These are phyloP conservation scores for Podila horticola DNA, from an alignment of 192 early-diverging fungal species.

Conservation along the genomic window DNA sequence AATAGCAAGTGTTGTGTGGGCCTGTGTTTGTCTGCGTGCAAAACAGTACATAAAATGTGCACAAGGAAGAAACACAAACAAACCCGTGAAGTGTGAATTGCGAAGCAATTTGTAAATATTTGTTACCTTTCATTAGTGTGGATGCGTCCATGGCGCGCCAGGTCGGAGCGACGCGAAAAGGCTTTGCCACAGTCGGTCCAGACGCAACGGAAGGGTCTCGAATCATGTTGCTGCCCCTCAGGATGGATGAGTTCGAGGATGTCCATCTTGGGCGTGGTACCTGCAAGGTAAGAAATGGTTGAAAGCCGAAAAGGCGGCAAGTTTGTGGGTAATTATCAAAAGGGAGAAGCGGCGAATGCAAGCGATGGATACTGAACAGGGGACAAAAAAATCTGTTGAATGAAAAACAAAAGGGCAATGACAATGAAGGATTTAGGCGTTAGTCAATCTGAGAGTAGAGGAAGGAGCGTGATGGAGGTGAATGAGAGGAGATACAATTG, in stretches of 20 bases:
- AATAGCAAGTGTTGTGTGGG: too few relatives aligned
- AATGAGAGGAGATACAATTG: too few relatives aligned
- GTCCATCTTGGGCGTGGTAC: slow-evolving; percentile 56
- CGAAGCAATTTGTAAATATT: neutral
- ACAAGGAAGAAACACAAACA: too few relatives aligned
- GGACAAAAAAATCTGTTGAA: neutral
- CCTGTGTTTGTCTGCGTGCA: too few relatives aligned
- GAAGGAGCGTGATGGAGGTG: too few relatives aligned
- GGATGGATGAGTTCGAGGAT: slow-evolving; percentile 65
- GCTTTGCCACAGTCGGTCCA: slow-evolving; percentile 74
- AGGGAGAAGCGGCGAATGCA: neutral
- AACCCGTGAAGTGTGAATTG: too few relatives aligned
- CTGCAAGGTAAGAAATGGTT: slow-evolving; percentile 26
- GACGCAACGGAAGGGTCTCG: slow-evolving; percentile 62
- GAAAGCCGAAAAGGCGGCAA: slow-evolving; percentile 21
- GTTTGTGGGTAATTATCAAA: neutral
- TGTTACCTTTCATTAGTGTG: slow-evolving; percentile 81
- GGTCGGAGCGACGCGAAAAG: slow-evolving; percentile 76
- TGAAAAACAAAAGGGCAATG: too few relatives aligned
- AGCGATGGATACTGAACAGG: neutral
- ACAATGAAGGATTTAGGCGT: too few relatives aligned
- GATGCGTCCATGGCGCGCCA: slow-evolving; percentile 81
- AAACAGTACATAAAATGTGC: too few relatives aligned
- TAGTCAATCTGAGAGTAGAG: too few relatives aligned
- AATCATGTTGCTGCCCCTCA: slow-evolving; percentile 54